Percentiles rank a stretch among this genome's conserved stretches.
Evolutionary conservation across 1,139 yeast genomes (phyloP).

Genomic region (Suhomyces bribrorum): DNA sequence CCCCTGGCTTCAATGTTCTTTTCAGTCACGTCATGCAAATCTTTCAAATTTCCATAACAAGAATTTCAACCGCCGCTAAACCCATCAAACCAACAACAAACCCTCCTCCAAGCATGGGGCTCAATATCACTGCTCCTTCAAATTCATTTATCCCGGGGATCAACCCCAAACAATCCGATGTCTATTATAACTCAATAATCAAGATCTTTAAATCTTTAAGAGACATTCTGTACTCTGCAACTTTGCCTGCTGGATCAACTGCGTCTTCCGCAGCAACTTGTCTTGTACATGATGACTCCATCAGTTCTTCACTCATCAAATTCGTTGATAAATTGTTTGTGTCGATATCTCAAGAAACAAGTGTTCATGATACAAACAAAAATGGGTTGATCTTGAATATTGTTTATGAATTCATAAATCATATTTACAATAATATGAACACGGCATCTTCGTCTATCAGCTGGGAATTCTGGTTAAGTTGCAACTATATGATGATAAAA

Average conservation of each 20-base stretch:
- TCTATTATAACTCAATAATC: conserved; percentile 39
- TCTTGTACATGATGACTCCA: conserved; percentile 6
- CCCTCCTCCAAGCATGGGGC: neutral
- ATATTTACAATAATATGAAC: conserved; percentile 28
- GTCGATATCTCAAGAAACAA: conserved; percentile 41
- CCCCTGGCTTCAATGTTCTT: conserved; percentile 44
- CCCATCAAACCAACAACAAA: conserved; percentile 2
- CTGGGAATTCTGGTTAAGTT: conserved; percentile 79
- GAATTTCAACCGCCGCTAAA: conserved; percentile 26
- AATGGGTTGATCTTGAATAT: conserved; percentile 49
- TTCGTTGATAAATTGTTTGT: conserved; percentile 37
- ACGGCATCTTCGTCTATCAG: conserved; percentile 34
- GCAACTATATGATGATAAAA: conserved; percentile 56
- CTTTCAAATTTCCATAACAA: conserved; percentile 34
- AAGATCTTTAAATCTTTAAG: conserved; percentile 49
- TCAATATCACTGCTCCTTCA: conserved; percentile 11
- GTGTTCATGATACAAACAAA: conserved; percentile 47
- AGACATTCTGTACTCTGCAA: conserved; percentile 39
- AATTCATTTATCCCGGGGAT: conserved; percentile 13
- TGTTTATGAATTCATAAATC: conserved; percentile 47
- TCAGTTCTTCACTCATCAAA: conserved; percentile 16
- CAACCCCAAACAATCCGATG: conserved; percentile 29
- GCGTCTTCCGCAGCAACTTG: conserved; percentile 1
- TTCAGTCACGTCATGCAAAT: conserved; percentile 41
- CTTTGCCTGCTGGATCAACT: conserved; percentile 3